A percentile compares a stretch with the other conserved stretches of the same genome.
These are phyloP conservation scores for Miscanthus lutarioriparius DNA, from an alignment of 176 grass and related monocot species.

Conservation along the genomic window DNA sequence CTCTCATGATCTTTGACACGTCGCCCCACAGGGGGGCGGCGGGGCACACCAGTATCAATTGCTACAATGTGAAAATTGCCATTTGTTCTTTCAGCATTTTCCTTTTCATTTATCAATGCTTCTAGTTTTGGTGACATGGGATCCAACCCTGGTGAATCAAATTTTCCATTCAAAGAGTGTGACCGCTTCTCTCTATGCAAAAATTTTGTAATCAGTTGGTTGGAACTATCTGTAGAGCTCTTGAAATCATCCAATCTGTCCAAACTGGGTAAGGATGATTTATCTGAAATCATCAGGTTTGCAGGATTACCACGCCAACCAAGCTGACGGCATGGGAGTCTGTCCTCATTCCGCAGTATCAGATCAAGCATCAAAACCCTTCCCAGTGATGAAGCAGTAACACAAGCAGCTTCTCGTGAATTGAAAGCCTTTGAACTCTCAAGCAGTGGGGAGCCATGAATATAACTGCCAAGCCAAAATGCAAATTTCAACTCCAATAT, in stretches of 20 bases:
- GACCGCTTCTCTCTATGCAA: conserved; percentile 54
- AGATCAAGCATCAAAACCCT: conserved; percentile 90
- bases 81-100: conserved; percentile 20
- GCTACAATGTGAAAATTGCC: conserved; percentile 60
- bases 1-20: conserved; percentile 82
- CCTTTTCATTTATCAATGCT: conserved; percentile 32
- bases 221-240: conserved; percentile 22
- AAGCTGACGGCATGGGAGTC: conserved; percentile 86
- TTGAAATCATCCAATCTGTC: conserved; percentile 39
- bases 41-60: conserved; percentile 89
- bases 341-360: conserved; percentile 90
- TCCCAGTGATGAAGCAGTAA: conserved; percentile 69
- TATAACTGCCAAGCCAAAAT: conserved; percentile 61
- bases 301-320: conserved; percentile 93
- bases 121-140: conserved; percentile 35
- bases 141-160: conserved; percentile 35
- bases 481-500: conserved; percentile 24
- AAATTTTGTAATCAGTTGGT: conserved; percentile 42
- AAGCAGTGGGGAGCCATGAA: conserved; percentile 89
- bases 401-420: conserved; percentile 52
- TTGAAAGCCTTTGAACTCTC: conserved; percentile 85
- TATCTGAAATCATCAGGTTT: conserved; percentile 82
- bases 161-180: conserved; percentile 49
- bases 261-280: conserved; percentile 24
- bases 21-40: conserved; percentile 75